Evolutionary conservation across 1,284 basidiomycete species (phyloP).

Genomic region (Golubevia pallescens): DNA sequence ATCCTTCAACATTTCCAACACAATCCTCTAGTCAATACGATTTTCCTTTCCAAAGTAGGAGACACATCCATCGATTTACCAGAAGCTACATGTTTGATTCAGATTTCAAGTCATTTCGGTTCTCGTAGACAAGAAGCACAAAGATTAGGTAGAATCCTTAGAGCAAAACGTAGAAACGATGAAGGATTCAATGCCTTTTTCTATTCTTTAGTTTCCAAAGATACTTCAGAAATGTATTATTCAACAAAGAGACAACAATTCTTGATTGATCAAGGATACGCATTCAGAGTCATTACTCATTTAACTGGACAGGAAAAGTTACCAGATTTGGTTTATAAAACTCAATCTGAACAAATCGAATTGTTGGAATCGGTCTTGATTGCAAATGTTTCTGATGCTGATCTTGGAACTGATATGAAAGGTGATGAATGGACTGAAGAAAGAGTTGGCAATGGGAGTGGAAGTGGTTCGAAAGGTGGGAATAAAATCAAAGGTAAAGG

Average conservation of each 20-base stretch:
- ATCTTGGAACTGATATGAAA: slow-evolving; percentile 81
- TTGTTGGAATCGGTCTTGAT: slow-evolving; percentile 88
- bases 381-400: slow-evolving; percentile 87
- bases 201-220: slow-evolving; percentile 59
- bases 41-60: slow-evolving; percentile 63
- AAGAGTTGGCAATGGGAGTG: slow-evolving; percentile 5
- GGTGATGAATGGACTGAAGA: slow-evolving; percentile 57
- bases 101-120: slow-evolving; percentile 62
- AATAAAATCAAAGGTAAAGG: slow-evolving; percentile 11
- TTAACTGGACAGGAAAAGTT: slow-evolving; percentile 87
- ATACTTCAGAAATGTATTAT: slow-evolving; percentile 87
- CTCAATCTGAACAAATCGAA: slow-evolving; percentile 91
- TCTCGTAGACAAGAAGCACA: slow-evolving; percentile 62
- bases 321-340: slow-evolving; percentile 88
- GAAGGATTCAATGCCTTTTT: slow-evolving; percentile 64
- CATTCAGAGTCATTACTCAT: slow-evolving; percentile 98
- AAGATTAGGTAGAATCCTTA: slow-evolving; percentile 55
- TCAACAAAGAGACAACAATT: slow-evolving; percentile 99
- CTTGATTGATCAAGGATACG: slow-evolving; percentile 95
- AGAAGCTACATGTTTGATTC: slow-evolving; percentile 63
- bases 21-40: slow-evolving; percentile 62
- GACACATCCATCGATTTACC: slow-evolving; percentile 63
- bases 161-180: slow-evolving; percentile 62
- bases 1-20: slow-evolving; percentile 64
- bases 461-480: slow-evolving; percentile 2